Percentiles rank a stretch among this genome's conserved stretches.
Evolutionary conservation across 192 early-diverging fungal species (phyloP).

Genomic region (Globomyces pollinis-pini): DNA sequence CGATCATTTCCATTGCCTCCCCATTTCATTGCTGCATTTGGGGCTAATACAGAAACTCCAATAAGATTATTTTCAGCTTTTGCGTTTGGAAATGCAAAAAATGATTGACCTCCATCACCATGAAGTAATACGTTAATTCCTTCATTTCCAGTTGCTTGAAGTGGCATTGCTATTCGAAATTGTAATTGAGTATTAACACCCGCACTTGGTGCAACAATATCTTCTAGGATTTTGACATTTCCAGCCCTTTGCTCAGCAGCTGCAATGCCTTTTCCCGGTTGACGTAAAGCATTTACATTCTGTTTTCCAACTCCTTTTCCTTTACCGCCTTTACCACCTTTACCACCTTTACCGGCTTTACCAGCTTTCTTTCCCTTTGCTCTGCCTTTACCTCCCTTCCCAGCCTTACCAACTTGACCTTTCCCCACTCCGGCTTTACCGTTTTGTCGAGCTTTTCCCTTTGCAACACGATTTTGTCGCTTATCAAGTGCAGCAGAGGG

Average conservation of each 20-base stretch:
- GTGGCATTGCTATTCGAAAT: background rate
- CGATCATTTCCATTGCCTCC: constrained; percentile 15
- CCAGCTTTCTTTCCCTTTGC: too few relatives aligned
- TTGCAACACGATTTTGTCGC: too few relatives aligned
- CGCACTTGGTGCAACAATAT: background rate
- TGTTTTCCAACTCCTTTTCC: too few relatives aligned
- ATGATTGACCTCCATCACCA: constrained; percentile 20
- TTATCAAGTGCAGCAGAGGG: too few relatives aligned
- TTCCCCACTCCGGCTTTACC: too few relatives aligned
- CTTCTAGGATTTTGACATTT: background rate
- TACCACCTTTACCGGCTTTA: background rate
- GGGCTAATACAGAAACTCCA: constrained; percentile 27
- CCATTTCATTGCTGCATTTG: constrained; percentile 15
- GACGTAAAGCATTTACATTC: background rate
- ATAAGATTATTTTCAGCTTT: constrained; percentile 12
- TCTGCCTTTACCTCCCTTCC: too few relatives aligned
- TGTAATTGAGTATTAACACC: background rate
- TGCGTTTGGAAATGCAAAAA: constrained; percentile 19
- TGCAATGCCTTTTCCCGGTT: background rate
- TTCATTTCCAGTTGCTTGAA: background rate
- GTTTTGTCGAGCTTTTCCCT: too few relatives aligned
- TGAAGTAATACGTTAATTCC: constrained; percentile 26
- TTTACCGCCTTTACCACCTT: background rate
- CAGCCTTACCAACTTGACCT: too few relatives aligned
- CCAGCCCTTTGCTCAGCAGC: background rate